Conservation (phyloP, 2,329 filamentous ascomycete genomes). For the Stagonosporopsis rhizophila region DNA sequence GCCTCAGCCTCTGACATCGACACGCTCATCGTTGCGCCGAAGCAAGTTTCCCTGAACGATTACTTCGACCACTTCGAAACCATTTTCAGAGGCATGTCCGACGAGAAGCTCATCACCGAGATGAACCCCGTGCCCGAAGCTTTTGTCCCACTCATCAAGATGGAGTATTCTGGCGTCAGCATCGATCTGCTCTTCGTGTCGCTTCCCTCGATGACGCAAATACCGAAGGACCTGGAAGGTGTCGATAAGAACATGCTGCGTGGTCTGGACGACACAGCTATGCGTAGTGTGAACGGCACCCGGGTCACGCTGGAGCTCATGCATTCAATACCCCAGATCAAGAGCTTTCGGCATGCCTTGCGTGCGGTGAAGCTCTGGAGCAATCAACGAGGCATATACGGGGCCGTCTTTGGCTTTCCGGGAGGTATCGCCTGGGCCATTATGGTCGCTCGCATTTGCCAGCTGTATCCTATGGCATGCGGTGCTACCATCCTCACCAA, state of each 20-base stretch:
- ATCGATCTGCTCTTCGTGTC: conserved; percentile 83
- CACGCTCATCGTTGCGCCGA: conserved; percentile 89
- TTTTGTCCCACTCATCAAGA: conserved; percentile 96
- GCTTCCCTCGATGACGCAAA: conserved; percentile 50
- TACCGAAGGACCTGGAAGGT: conserved; percentile 69
- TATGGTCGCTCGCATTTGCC: conserved; percentile 93
- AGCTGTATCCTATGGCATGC: conserved; percentile 92
- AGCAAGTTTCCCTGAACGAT: conserved; percentile 85
- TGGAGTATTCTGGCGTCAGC: conserved; percentile 87
- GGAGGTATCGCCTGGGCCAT: conserved; percentile 98
- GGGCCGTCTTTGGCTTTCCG: conserved; percentile 94
- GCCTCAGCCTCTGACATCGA: conserved; percentile 93
- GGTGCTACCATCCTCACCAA: conserved; percentile 88
- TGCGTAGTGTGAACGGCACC: conserved; percentile 91
- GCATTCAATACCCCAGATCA: conserved; percentile 83
- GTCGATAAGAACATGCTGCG: conserved; percentile 85
- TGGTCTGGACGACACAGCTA: conserved; percentile 83
- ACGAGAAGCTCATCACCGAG: conserved; percentile 80
- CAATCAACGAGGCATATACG: conserved; percentile 88
- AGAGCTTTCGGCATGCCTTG: conserved; percentile 86
- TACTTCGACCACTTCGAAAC: conserved; percentile 92
- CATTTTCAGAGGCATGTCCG: conserved; percentile 77
- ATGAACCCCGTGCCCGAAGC: conserved; percentile 86
- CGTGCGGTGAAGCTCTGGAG: conserved; percentile 97
- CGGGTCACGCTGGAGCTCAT: conserved; percentile 94